Conservation (phyloP, 306 rosid species). For the Vicia villosa region DNA sequence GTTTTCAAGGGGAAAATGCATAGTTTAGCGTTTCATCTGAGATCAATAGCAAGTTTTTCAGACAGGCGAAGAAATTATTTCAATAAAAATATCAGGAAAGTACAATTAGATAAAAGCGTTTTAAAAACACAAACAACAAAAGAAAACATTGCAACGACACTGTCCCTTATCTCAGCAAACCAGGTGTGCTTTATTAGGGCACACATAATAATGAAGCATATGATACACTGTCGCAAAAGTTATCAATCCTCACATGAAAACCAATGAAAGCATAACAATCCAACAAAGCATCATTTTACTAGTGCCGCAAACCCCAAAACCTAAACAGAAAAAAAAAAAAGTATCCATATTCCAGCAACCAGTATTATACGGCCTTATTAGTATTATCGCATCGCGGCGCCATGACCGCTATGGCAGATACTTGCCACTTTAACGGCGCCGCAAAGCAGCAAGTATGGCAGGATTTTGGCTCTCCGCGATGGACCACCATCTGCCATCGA, state of each 20-base stretch:
- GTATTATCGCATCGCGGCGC: too few species aligned
- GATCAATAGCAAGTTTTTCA: constrained; percentile 3
- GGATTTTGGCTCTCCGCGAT: too few species aligned
- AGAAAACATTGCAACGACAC: constrained; percentile 12
- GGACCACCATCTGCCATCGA: too few species aligned
- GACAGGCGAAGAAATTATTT: background rate
- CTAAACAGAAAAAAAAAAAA: background rate
- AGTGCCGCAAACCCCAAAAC: background rate
- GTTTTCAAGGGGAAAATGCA: background rate
- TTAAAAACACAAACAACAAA: background rate
- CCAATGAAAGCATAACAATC: background rate
- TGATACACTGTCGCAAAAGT: background rate
- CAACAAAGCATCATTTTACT: constrained; percentile 23
- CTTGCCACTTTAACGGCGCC: too few species aligned
- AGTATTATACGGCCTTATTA: background rate
- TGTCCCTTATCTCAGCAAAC: background rate
- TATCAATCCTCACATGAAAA: background rate
- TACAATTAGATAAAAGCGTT: background rate
- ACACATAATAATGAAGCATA: background rate
- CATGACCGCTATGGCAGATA: too few species aligned
- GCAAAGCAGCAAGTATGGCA: too few species aligned
- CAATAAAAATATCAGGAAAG: background rate
- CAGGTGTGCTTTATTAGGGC: background rate
- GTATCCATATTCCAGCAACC: background rate
- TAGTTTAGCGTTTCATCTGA: constrained; percentile 16